Evolutionary conservation across 345 rosid species (phyloP), one percentile per base, ranked within the genome.

Genomic region (Acer negundo): DNA sequence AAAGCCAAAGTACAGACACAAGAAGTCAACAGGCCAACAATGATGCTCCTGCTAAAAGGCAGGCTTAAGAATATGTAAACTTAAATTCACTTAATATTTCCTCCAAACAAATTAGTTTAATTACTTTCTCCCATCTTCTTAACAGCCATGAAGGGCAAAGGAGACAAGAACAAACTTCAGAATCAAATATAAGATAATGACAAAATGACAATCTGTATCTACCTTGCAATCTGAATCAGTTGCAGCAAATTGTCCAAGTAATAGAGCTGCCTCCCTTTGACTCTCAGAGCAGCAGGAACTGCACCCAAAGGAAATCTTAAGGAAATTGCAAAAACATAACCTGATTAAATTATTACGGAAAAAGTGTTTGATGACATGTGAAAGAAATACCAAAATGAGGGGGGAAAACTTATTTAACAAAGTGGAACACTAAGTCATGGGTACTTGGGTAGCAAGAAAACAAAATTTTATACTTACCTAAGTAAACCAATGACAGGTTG

Each of bases 141-240:
- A 15, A 70, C 10, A 42, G 19, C 15, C 42, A 56, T 9, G 31
- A 6, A 76, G 72, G 28, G 12, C 19, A 76, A 10, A 20, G 66
- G 35, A 31, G 55, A 67, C 61, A 73, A 74, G 5, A 5, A 13
- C 58, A 38, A 80, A 73, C 59, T 55, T n/a, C 5, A 42, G 12
- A 8, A 24, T 59, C 28, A 70, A 75, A 67, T 47, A 22, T 67
- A 67, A 49, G 72, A 66, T 74, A 69, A 78, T 22, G 22, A 53
- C 55, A 77, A 28, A n/a, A 59, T 9, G 22, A 66, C 31, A 16
- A 24, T 28, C 61, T 74, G 16, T 28, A 76, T 55, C 65, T 73
- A 96, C 99, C 98, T 96, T 96, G 87, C 97, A 92, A 87, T 96
- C 99, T 72, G 99, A 92, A 87, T 96, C 99, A 24, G 97, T 91